phyloP scores from a whole-genome alignment of 148 eudicot genomes.

The Fagopyrum homotropicum region DNA sequence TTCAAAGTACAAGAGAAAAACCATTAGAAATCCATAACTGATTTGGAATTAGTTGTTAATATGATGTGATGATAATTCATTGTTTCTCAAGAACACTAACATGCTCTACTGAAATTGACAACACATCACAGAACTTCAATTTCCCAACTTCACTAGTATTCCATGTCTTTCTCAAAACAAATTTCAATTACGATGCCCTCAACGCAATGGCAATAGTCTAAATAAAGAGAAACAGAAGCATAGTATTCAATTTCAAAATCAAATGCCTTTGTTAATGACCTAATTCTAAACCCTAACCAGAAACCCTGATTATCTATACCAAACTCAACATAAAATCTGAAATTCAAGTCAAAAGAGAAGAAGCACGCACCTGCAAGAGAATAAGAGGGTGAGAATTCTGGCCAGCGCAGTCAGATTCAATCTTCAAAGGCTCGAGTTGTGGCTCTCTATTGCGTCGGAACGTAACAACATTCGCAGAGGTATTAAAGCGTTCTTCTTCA shows the following conservation, averaged over 20 bases:
- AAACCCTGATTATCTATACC: background rate
- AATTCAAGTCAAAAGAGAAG: background rate
- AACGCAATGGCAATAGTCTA: no score
- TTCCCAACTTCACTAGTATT: background rate
- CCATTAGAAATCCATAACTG: background rate
- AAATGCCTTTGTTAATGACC: background rate
- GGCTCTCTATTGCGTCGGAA: slow-evolving; percentile 19
- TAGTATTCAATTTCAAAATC: background rate
- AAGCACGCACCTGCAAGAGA: slow-evolving; percentile 31
- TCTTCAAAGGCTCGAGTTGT: slow-evolving; percentile 20
- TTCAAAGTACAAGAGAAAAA: background rate
- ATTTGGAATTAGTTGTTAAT: no score
- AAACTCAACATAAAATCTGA: background rate
- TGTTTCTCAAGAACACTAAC: background rate
- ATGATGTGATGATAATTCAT: background rate
- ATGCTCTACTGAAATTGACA: background rate
- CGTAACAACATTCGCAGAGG: slow-evolving; percentile 19
- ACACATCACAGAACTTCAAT: background rate
- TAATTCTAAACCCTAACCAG: background rate
- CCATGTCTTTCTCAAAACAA: background rate
- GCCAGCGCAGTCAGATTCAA: slow-evolving; percentile 26
- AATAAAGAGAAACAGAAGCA: background rate
- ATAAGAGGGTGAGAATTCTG: slow-evolving; percentile 29
- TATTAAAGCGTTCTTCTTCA: slow-evolving; percentile 19
- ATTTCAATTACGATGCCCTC: no score